Base-by-base conservation (phyloP, 2,329 filamentous ascomycete genomes). In the Periconia macrospinosa region DNA sequence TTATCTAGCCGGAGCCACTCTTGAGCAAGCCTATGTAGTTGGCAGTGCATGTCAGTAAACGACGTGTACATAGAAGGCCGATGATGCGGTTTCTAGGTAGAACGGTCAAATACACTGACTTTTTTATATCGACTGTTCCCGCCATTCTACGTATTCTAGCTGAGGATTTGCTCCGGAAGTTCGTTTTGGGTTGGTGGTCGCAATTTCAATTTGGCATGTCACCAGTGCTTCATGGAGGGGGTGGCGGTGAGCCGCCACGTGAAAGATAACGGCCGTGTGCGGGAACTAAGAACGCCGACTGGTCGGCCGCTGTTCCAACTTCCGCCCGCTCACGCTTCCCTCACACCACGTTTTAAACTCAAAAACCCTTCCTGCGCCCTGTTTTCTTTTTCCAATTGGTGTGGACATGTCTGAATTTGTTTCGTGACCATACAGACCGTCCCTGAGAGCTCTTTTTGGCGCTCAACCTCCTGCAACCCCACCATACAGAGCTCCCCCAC, bases 1-100 rank as follows among this genome's bases (percentile, higher is more conserved):
- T 79, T 70, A 67, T 86, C 84, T 61, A 83, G 78, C 53, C 78
- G 74, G n/a, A 86, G 76, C 84, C 84, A 86, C 71, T 78, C 78
- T 59, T 79, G 62, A 50, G 82, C 79, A 52, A 85, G 71, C 13
- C 43, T 45, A 30, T 15, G 23, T 27, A 27, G 23, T 45, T 37
- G 15, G 5, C 33, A 37, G 15, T 6, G 33, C 33, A 37, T 37
- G 33, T 37, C 33, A 37, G 33, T 13, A n/a, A 37, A 37, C 15
- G 33, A 13, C 15, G 33, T 37, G 33, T 37, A 27, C 8, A 37
- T 37, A 13, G 15, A 33, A 33, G 30, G 30, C 30, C 30, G 8
- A n/a, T 15, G 15, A 18, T 43, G 15, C 41, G 10, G 13, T 43
- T 11, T 43, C 78, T 51, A 85, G 11, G 15, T 37, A 37, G 33